Percentiles rank a stretch among this genome's conserved stretches.
Evolutionary conservation across 148 eudicot species (phyloP).

Genomic region (Vaccinium darrowii): DNA sequence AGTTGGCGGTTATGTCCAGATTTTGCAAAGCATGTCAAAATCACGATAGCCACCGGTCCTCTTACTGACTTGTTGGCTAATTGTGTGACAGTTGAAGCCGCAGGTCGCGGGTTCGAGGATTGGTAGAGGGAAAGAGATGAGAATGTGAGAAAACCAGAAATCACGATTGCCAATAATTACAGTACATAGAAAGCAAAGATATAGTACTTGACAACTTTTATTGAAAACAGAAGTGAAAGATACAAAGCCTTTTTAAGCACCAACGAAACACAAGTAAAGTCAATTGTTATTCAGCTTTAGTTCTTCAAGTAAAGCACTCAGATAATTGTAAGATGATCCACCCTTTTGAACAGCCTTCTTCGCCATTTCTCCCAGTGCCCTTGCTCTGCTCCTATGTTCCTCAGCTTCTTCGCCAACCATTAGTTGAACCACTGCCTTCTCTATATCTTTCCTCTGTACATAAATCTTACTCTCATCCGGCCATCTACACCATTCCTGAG

Average conservation of each 20-base stretch:
- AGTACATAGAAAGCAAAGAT: not conserved
- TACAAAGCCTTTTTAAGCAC: not conserved
- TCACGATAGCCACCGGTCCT: not conserved
- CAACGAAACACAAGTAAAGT: not conserved
- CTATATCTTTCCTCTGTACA: conserved; percentile 7
- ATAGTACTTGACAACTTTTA: not conserved
- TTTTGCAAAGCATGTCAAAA: not conserved
- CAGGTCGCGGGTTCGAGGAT: too few species aligned
- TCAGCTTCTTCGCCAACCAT: conserved; percentile 11
- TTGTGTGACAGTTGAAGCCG: too few species aligned
- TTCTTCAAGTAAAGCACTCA: conserved; percentile 14
- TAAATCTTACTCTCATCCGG: not conserved
- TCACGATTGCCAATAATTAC: not conserved
- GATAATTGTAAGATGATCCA: conserved; percentile 12
- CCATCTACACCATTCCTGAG: conserved; percentile 3
- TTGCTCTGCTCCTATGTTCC: conserved; percentile 3
- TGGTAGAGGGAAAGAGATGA: too few species aligned
- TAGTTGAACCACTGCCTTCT: not conserved
- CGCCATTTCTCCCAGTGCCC: not conserved
- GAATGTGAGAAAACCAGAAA: not conserved
- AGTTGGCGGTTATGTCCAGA: not conserved
- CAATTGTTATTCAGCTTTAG: conserved; percentile 19
- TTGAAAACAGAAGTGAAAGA: not conserved
- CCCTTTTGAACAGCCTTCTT: conserved; percentile 14
- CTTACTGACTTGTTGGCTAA: too few species aligned